Evolutionary conservation across 2,329 filamentous ascomycete genomes (phyloP), one percentile per base, ranked within the genome.

Genomic region (Sordariomycetes sp.): DNA sequence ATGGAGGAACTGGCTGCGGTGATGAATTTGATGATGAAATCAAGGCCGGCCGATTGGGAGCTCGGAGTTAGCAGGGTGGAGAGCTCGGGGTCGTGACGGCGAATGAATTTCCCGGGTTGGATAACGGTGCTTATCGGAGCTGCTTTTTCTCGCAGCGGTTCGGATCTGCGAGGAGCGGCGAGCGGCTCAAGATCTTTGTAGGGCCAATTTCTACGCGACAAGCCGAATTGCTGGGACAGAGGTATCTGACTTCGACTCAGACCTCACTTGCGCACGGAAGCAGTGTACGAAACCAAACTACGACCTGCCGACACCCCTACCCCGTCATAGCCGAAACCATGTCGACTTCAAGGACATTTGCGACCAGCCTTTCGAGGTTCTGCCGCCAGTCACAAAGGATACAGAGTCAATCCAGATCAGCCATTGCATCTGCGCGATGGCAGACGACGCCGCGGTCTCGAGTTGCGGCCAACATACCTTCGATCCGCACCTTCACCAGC

Each of bases 401-500:
- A 30, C 19, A 36, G 32, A 41, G 44, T 47, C 50, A 44, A 45
- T 42, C 35, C 21, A 44, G 16, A 45, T 38, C 43, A 15, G 33
- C n/a, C n/a, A n/a, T n/a, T n/a, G n/a, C n/a, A n/a, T n/a, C n/a
- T n/a, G n/a, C n/a, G n/a, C n/a, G n/a, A n/a, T n/a, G n/a, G n/a
- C n/a, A n/a, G n/a, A n/a, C n/a, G n/a, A n/a, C 34, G 18, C 18
- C 15, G n/a, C 15, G 14, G 20, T 36, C 30, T 17, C 26, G 16
- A 21, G 28, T 31, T 16, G 30, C 45, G 40, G 20, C 24, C 30
- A 17, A 8, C 7, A 21, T 8, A 11, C 14, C 19, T 6, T 23
- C 36, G 18, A 19, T 29, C 19, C 41, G 79, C 50, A 57, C 55
- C 35, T 92, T 95, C 55, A 82, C 82, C 27, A 74, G 71, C 9